phyloP scores from a whole-genome alignment of 176 grass and related monocot genomes.

The Tuctoria greenei region DNA sequence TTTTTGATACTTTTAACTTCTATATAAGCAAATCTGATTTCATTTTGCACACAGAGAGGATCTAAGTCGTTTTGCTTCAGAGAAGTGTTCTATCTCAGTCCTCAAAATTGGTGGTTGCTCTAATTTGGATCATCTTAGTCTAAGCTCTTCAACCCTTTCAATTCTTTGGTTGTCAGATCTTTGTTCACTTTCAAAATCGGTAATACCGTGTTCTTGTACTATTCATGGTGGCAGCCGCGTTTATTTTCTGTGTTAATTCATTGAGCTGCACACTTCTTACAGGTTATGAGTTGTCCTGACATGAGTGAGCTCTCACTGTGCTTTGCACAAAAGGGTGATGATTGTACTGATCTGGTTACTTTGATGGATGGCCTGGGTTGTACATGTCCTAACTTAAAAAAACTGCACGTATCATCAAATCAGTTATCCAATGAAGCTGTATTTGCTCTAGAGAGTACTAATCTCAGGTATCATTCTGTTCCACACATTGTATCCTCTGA shows the following conservation, averaged over 20 bases:
- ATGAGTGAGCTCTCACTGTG: slow-evolving; percentile 81
- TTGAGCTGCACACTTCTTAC: slow-evolving; percentile 25
- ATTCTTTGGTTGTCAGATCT: slow-evolving; percentile 84
- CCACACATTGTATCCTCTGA: background rate
- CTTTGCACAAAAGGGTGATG: slow-evolving; percentile 68
- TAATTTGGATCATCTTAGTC: slow-evolving; percentile 70
- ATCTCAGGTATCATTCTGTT: slow-evolving; percentile 65
- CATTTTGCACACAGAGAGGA: slow-evolving; percentile 64
- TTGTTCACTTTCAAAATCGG: slow-evolving; percentile 74
- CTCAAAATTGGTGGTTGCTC: slow-evolving; percentile 79
- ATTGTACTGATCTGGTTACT: slow-evolving; percentile 65
- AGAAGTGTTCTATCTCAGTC: slow-evolving; percentile 61
- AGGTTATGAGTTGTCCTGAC: slow-evolving; percentile 85
- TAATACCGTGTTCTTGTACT: slow-evolving; percentile 39
- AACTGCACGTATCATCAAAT: slow-evolving; percentile 72
- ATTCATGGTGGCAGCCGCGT: background rate
- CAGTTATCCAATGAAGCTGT: slow-evolving; percentile 83
- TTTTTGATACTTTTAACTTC: background rate
- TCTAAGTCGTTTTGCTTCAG: slow-evolving; percentile 67
- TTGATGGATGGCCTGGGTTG: slow-evolving; percentile 76
- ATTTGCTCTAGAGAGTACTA: slow-evolving; percentile 73
- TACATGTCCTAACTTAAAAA: slow-evolving; percentile 72
- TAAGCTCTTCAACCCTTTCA: slow-evolving; percentile 78
- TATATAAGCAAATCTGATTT: slow-evolving; percentile 27
- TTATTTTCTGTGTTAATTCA: slow-evolving; percentile 30